Conservation (phyloP, 2,329 filamentous ascomycete genomes). For the Fusarium pseudoanthophilum region DNA sequence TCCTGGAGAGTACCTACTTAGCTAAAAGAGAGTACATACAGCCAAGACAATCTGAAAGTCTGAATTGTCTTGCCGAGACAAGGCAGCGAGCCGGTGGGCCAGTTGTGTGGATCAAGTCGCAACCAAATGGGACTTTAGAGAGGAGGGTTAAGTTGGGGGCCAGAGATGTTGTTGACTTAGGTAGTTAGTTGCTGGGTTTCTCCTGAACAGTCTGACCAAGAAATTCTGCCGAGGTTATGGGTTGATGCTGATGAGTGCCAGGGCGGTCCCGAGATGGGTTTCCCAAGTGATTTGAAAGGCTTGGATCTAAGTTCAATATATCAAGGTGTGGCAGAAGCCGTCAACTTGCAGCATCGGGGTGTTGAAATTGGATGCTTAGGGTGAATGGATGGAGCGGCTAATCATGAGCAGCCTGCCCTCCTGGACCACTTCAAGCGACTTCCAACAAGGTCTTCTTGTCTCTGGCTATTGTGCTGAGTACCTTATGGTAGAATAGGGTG, state of each 20-base stretch:
- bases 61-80: slow-evolving; percentile 24
- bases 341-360: slow-evolving; percentile 6
- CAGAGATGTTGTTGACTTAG: neutral
- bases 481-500: slow-evolving; percentile 35
- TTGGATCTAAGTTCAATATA: slow-evolving; percentile 11
- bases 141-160: slow-evolving; percentile 30
- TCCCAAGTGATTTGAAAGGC: neutral
- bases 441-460: neutral
- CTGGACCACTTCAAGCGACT: slow-evolving; percentile 5
- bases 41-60: neutral
- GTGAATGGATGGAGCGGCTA: slow-evolving; percentile 37
- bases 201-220: slow-evolving; percentile 12
- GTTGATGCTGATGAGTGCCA: neutral
- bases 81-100: slow-evolving; percentile 30
- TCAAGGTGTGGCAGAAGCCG: slow-evolving; percentile 13
- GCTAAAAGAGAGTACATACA: slow-evolving; percentile 8
- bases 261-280: slow-evolving; percentile 2
- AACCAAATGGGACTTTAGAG: slow-evolving; percentile 18
- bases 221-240: neutral
- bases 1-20: neutral
- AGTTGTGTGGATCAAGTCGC: slow-evolving; percentile 32
- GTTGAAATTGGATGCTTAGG: slow-evolving; percentile 11
- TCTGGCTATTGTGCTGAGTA: slow-evolving; percentile 17
- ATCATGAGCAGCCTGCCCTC: slow-evolving; percentile 8
- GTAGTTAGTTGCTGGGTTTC: neutral